Percentiles rank a stretch among this genome's conserved stretches.
These are phyloP conservation scores for Trichoderma erinaceum DNA, from an alignment of 495 filamentous ascomycete species.

Conservation along the genomic window DNA sequence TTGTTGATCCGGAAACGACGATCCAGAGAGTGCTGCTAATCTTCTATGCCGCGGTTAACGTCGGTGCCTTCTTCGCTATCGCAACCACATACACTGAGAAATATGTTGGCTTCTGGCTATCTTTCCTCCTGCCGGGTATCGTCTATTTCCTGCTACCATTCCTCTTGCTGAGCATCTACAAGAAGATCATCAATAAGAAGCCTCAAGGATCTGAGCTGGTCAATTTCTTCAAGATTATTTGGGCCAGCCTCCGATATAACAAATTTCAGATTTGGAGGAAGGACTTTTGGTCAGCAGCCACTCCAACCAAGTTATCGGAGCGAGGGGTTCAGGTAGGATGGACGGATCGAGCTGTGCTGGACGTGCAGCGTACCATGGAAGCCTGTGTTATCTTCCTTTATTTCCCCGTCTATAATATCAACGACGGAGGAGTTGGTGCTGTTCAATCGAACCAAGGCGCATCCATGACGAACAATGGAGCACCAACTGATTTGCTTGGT, in stretches of 20 bases:
- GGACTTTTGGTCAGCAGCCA: constrained; percentile 48
- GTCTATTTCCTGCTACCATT: constrained; percentile 53
- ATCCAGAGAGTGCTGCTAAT: constrained; percentile 52
- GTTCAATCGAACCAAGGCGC: constrained; percentile 56
- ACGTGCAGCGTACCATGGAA: constrained; percentile 45
- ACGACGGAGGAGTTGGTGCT: constrained; percentile 28
- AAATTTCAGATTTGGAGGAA: constrained; percentile 44
- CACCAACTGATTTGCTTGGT: constrained; percentile 72
- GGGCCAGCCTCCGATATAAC: constrained; percentile 44
- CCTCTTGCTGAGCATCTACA: constrained; percentile 54
- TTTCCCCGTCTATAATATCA: constrained; percentile 60
- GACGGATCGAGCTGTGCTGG: constrained; percentile 29
- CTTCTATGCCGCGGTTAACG: constrained; percentile 66
- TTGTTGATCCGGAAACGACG: constrained; percentile 62
- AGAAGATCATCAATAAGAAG: constrained; percentile 49
- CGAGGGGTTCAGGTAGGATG: constrained; percentile 34
- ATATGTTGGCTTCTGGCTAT: constrained; percentile 71
- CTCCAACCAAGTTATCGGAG: constrained; percentile 39
- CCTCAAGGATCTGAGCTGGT: constrained; percentile 59
- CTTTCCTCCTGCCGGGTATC: constrained; percentile 55
- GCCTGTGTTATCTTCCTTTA: constrained; percentile 32
- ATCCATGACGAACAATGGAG: constrained; percentile 60
- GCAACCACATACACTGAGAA: constrained; percentile 61
- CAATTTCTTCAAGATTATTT: constrained; percentile 50
- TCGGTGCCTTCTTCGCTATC: constrained; percentile 53